These are phyloP conservation scores for Candida golubevii DNA, from an alignment of 805 yeast genomes.

Conservation along the genomic window DNA sequence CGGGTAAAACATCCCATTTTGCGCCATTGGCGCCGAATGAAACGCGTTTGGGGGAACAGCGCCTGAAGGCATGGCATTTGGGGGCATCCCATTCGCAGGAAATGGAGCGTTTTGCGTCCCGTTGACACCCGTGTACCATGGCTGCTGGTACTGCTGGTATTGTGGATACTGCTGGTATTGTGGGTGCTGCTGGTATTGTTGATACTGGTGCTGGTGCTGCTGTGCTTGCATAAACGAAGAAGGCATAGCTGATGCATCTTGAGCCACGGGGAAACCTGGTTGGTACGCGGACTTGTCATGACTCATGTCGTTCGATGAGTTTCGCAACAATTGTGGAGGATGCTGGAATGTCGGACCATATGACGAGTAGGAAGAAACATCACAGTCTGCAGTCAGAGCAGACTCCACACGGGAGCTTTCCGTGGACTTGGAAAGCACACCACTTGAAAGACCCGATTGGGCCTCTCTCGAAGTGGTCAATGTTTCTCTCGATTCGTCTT, in stretches of 20 bases:
- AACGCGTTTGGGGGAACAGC: constrained; percentile 1
- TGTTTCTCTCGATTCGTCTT: constrained; percentile 9
- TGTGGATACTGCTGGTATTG: not conserved
- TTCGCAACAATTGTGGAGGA: not conserved
- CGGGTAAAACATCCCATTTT: constrained; percentile 2
- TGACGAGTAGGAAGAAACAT: not conserved
- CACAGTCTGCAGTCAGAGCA: not conserved
- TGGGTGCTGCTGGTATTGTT: not conserved
- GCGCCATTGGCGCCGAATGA: constrained; percentile 1
- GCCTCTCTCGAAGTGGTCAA: constrained; percentile 5
- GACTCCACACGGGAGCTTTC: constrained; percentile 6
- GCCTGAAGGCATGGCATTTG: not conserved
- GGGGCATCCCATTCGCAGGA: not conserved
- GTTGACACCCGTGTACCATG: constrained; percentile 4
- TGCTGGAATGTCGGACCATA: not conserved
- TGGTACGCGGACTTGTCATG: not conserved
- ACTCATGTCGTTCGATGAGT: not conserved
- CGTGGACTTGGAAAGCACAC: constrained; percentile 6
- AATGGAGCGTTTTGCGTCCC: not conserved
- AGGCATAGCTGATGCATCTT: not conserved
- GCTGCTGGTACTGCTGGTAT: not conserved
- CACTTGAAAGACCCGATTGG: constrained; percentile 1
- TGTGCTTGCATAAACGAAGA: not conserved
- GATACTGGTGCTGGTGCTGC: constrained; percentile 3
- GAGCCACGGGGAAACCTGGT: not conserved